Evolutionary conservation across 2,329 filamentous ascomycete genomes (phyloP).

Genomic region (Aspergillus spinulosporus): DNA sequence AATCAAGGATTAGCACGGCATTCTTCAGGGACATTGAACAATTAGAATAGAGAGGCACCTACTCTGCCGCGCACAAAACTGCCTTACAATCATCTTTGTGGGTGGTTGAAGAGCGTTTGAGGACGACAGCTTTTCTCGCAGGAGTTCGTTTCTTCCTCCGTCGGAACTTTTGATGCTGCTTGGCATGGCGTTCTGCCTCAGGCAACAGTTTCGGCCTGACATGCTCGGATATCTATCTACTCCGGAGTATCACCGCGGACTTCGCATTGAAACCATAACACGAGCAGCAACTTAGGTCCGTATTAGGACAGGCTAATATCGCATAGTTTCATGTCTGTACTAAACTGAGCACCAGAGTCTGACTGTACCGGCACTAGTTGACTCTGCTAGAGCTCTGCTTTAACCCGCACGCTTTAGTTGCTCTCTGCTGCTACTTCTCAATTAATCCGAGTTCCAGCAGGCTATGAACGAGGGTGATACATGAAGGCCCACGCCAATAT

Average conservation of each 20-base stretch:
- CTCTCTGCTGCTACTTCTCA: no score
- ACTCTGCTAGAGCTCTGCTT: no score
- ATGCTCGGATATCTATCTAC: background rate
- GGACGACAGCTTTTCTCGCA: constrained; percentile 19
- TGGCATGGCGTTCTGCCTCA: constrained; percentile 30
- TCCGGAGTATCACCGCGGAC: background rate
- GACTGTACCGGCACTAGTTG: no score
- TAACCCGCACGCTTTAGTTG: no score
- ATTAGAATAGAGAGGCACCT: constrained; percentile 21
- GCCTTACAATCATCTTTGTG: constrained; percentile 44
- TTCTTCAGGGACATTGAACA: background rate
- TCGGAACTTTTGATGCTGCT: constrained; percentile 40
- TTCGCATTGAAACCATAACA: no score
- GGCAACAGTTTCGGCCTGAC: constrained; percentile 20
- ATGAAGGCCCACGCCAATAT: no score
- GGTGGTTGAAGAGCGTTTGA: constrained; percentile 17
- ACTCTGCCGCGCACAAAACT: constrained; percentile 44
- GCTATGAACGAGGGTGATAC: no score
- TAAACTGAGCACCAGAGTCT: no score
- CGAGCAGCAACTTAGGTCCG: no score
- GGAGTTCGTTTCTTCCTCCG: constrained; percentile 24
- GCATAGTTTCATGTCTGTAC: no score
- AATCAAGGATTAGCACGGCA: constrained; percentile 17
- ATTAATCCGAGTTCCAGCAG: no score
- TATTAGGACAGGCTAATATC: no score